Evolutionary conservation across 306 rosid species (phyloP).

Genomic region (Dalbergia cochinchinensis): DNA sequence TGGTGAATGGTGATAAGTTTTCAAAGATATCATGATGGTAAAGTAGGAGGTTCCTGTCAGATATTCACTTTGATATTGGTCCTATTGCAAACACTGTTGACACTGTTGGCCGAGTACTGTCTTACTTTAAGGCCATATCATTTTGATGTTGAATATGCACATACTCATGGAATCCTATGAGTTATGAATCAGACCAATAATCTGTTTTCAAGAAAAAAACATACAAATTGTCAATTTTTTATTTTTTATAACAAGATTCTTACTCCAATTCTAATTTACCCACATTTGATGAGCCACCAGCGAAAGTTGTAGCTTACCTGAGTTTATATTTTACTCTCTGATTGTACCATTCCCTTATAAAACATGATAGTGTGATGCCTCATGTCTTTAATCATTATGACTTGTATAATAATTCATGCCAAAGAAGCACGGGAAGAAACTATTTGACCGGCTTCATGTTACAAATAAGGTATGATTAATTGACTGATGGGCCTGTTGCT

Average conservation of each 20-base stretch:
- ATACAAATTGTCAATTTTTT: background rate
- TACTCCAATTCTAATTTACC: slow-evolving; percentile 2
- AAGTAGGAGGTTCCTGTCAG: slow-evolving; percentile 47
- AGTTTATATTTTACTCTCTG: background rate
- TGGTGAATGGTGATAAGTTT: slow-evolving; percentile 27
- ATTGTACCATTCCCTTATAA: slow-evolving; percentile 24
- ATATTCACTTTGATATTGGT: slow-evolving; percentile 50
- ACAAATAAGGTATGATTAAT: slow-evolving; percentile 27
- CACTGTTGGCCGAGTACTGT: slow-evolving; percentile 32
- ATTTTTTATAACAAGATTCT: background rate
- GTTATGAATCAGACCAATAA: background rate
- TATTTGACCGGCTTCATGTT: background rate
- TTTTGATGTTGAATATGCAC: slow-evolving; percentile 43
- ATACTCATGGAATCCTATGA: slow-evolving; percentile 66
- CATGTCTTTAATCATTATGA: slow-evolving; percentile 29
- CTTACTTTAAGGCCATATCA: slow-evolving; percentile 28
- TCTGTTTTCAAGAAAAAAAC: background rate
- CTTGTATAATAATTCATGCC: slow-evolving; percentile 26
- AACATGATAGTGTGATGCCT: slow-evolving; percentile 16
- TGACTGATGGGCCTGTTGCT: slow-evolving; percentile 35
- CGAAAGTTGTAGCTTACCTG: slow-evolving; percentile 24
- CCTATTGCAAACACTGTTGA: slow-evolving; percentile 32
- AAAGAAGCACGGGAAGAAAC: slow-evolving; percentile 19
- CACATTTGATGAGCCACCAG: background rate
- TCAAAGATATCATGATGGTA: slow-evolving; percentile 40